Base-by-base conservation (phyloP, 2,329 filamentous ascomycete species). In the Alternaria tenuissima region DNA sequence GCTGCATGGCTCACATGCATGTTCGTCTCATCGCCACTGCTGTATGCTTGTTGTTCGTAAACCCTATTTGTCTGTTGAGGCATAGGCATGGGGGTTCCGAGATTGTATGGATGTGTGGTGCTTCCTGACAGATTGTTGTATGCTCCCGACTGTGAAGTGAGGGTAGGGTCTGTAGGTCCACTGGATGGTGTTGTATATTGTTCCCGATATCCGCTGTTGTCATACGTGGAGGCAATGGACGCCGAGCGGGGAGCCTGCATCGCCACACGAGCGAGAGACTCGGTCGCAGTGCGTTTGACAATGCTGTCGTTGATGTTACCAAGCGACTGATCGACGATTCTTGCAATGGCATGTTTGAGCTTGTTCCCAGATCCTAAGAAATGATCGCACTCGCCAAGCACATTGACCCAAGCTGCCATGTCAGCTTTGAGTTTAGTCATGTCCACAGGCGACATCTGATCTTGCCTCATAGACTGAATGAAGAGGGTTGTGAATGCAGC, bases 401-500 rank as follows among this genome's bases (percentile, higher is more conserved):
- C 85, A 34, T 83, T 82, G 48, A 92, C 80, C 88, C 91, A 94
- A 22, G 82, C 78, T 32, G 86, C 83, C 89, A 93, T 93, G 54
- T 93, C 89, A 8, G 81, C 78, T 62, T 85, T 85, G 51, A 94
- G 79, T n/a, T 78, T 78, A 16, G 83, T 81, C 54, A 93, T 79
- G 58, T 91, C 87, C 2, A 82, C 81, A 0, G 82, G 78, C 0
- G 85, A 87, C 11, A 87, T 86, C 9, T 86, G 82, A 49, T 87
- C 86, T 30, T 89, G 84, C 48, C 89, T 85, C 72, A 92, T 86
- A 81, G 88, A 91, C 56, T 89, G 85, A 2, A 87, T 86, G 47
- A 91, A 91, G 0, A 94, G 80, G 14, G 86, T 88, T 0, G 90
- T 91, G 68, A 93, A 91, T 57, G 92, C 88, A 26, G 90, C 90